A percentile compares a stretch with the other conserved stretches of the same genome.
These are phyloP conservation scores for Fusarium multiceps DNA, from an alignment of 2,329 filamentous ascomycete genomes.

Conservation along the genomic window DNA sequence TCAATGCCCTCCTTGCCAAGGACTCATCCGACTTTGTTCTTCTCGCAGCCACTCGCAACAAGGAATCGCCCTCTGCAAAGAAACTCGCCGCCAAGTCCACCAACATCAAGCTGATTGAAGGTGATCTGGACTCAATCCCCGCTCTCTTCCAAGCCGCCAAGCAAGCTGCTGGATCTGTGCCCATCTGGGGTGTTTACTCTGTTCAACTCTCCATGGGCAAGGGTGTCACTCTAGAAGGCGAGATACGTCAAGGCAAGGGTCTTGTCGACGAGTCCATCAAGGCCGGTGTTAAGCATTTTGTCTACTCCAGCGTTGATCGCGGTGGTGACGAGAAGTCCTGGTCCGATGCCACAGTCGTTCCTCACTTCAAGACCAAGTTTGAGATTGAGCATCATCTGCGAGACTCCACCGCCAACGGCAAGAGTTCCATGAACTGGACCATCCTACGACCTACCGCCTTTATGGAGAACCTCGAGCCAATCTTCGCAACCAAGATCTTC, in stretches of 20 bases:
- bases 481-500: slow-evolving; percentile 50
- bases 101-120: slow-evolving; percentile 18
- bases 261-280: slow-evolving; percentile 27
- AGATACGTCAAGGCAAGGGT: slow-evolving; percentile 28
- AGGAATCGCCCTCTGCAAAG: slow-evolving; percentile 13
- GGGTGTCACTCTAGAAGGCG: slow-evolving; percentile 13
- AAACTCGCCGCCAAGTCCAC: slow-evolving; percentile 10
- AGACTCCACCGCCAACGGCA: slow-evolving; percentile 14
- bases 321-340: slow-evolving; percentile 43
- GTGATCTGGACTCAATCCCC: slow-evolving; percentile 15
- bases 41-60: slow-evolving; percentile 26
- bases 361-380: slow-evolving; percentile 37
- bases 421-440: slow-evolving; percentile 49
- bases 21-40: slow-evolving; percentile 19
- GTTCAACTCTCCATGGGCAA: slow-evolving; percentile 34
- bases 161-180: slow-evolving; percentile 17
- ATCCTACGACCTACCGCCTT: slow-evolving; percentile 55
- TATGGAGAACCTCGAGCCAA: slow-evolving; percentile 53
- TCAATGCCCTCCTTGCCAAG: slow-evolving; percentile 19
- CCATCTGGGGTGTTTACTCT: slow-evolving; percentile 31
- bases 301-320: slow-evolving; percentile 44
- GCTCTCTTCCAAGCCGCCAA: slow-evolving; percentile 26
- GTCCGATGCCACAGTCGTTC: slow-evolving; percentile 38
- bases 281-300: slow-evolving; percentile 45
- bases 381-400: slow-evolving; percentile 29